Conservation (phyloP, 805 yeast species). For the Starmerella stellata region DNA sequence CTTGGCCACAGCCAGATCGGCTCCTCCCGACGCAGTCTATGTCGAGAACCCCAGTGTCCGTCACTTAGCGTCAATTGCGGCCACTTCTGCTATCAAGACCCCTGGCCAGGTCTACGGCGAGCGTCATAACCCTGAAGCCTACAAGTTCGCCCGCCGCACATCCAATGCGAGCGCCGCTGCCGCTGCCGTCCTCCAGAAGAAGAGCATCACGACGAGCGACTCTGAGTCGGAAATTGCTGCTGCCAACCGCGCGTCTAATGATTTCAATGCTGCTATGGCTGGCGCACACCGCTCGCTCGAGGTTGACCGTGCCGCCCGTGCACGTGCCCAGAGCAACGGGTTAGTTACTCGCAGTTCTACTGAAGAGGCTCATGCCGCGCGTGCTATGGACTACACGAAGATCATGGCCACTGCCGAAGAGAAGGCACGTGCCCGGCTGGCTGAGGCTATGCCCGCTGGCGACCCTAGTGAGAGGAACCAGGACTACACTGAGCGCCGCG, state of each 20-base stretch:
- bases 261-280: neutral
- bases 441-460: conserved; percentile 14
- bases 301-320: neutral
- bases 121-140: conserved; percentile 23
- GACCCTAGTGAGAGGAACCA: conserved; percentile 12
- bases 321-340: neutral
- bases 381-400: conserved; percentile 15
- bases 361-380: neutral
- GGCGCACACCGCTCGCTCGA: neutral
- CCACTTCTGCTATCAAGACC: conserved; percentile 19
- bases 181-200: neutral
- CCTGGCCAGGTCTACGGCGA: conserved; percentile 23
- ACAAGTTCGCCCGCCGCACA: conserved; percentile 17
- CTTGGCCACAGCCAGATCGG: conserved; percentile 16
- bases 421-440: conserved; percentile 18
- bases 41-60: conserved; percentile 6
- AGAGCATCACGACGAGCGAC: no score
- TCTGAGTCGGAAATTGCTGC: no score
- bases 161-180: neutral
- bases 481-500: conserved; percentile 17
- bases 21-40: conserved; percentile 7
- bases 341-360: neutral
- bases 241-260: neutral
- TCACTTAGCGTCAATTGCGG: conserved; percentile 20
- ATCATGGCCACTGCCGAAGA: conserved; percentile 21